Evolutionary conservation across 768 basidiomycete genomes (phyloP).

Genomic region (Auriscalpium vulgare): DNA sequence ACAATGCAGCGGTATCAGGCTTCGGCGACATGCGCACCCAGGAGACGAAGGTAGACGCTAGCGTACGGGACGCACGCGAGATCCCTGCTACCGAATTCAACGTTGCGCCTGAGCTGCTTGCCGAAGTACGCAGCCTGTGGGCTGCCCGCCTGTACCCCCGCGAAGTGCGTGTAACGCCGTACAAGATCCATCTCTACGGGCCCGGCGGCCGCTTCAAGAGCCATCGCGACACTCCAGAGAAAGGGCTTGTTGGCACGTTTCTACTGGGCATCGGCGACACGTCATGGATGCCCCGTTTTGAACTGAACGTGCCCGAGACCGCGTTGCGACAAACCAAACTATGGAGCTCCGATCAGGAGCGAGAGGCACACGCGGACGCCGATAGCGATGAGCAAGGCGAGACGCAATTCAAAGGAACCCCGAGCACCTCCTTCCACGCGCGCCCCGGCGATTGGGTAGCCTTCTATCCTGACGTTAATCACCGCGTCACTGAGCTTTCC

Average conservation of each 20-base stretch:
- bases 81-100: slow-evolving; percentile 16
- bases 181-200: slow-evolving; percentile 27
- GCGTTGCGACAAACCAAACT: background rate
- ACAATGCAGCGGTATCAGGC: slow-evolving; percentile 4
- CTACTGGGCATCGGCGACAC: slow-evolving; percentile 25
- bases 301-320: background rate
- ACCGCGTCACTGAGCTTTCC: slow-evolving; percentile 8
- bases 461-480: slow-evolving; percentile 26
- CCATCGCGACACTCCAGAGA: slow-evolving; percentile 24
- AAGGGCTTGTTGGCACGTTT: slow-evolving; percentile 25
- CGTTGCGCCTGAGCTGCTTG: slow-evolving; percentile 13
- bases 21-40: slow-evolving; percentile 20
- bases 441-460: slow-evolving; percentile 19
- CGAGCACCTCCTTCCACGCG: background rate
- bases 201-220: slow-evolving; percentile 21
- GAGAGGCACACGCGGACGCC: too few relatives aligned
- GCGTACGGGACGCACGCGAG: slow-evolving; percentile 21
- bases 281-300: background rate
- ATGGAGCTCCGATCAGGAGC: too few relatives aligned
- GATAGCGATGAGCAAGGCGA: too few relatives aligned
- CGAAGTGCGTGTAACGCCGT: slow-evolving; percentile 21
- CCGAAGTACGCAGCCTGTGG: slow-evolving; percentile 14
- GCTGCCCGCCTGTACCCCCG: slow-evolving; percentile 14
- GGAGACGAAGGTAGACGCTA: slow-evolving; percentile 16
- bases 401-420: background rate